A percentile compares a stretch with the other conserved stretches of the same genome.
Evolutionary conservation across 2,329 filamentous ascomycete species (phyloP).

Genomic region (Alternaria infectoria): DNA sequence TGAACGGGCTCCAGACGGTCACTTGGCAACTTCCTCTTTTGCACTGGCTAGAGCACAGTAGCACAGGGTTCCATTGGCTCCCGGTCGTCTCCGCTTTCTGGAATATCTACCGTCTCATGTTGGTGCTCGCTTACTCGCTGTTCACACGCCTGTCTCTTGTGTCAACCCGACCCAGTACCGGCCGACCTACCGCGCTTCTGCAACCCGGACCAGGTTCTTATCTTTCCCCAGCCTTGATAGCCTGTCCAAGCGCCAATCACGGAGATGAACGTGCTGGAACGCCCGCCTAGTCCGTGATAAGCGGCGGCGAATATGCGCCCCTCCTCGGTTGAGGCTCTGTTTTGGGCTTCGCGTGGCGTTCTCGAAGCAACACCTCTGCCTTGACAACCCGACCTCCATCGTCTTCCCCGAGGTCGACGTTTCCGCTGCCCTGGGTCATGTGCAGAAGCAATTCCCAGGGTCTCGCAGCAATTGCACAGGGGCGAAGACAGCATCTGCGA

Average conservation of each 20-base stretch:
- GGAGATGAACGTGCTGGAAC: conserved; percentile 17
- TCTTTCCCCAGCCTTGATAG: conserved; percentile 39
- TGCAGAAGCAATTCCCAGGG: neutral
- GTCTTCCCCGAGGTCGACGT: conserved; percentile 29
- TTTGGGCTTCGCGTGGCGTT: conserved; percentile 38
- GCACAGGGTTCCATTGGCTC: conserved; percentile 31
- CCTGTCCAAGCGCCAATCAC: conserved; percentile 22
- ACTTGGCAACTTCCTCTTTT: conserved; percentile 48
- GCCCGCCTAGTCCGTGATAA: conserved; percentile 37
- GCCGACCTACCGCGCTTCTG: conserved; percentile 28
- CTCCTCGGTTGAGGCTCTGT: conserved; percentile 43
- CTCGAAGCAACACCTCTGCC: conserved; percentile 31
- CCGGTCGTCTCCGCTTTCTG: conserved; percentile 41
- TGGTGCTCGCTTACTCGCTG: conserved; percentile 31
- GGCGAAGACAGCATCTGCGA: neutral
- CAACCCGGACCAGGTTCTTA: conserved; percentile 36
- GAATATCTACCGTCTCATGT: conserved; percentile 18
- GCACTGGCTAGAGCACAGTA: conserved; percentile 27
- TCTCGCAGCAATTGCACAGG: neutral
- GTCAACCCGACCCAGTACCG: conserved; percentile 21
- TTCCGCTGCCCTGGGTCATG: conserved; percentile 7
- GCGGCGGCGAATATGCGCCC: conserved; percentile 44
- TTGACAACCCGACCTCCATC: conserved; percentile 31
- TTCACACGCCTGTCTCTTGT: conserved; percentile 17
- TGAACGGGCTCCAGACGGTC: conserved; percentile 22